These are phyloP conservation scores for Sechiopsis laciniata DNA, from an alignment of 306 rosid species.

Conservation along the genomic window DNA sequence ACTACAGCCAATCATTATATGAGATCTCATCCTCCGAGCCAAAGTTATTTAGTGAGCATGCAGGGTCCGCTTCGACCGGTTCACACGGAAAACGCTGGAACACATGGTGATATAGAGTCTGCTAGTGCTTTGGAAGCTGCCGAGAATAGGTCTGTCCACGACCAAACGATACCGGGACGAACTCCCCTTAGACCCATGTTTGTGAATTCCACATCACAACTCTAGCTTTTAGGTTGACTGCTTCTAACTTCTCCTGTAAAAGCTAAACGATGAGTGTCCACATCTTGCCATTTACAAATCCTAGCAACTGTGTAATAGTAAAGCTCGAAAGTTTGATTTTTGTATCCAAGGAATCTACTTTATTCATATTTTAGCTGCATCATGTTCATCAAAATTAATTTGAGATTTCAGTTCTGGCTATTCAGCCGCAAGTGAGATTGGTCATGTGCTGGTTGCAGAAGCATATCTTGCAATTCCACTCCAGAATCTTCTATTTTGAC, in stretches of 20 bases:
- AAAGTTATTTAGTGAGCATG: conserved; percentile 73
- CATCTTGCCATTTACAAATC: background rate
- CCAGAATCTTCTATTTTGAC: background rate
- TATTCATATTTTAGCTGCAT: background rate
- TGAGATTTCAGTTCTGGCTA: background rate
- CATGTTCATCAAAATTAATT: background rate
- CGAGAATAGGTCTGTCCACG: conserved; percentile 42
- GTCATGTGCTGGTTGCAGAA: background rate
- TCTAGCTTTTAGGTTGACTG: conserved; percentile 33
- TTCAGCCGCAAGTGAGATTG: background rate
- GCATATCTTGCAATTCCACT: background rate
- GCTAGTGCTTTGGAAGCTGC: conserved; percentile 39
- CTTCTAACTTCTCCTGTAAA: conserved; percentile 40
- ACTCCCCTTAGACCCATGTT: conserved; percentile 31
- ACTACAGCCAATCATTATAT: conserved; percentile 71
- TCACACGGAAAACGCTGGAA: conserved; percentile 48
- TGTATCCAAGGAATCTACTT: background rate
- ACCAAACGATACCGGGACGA: conserved; percentile 31
- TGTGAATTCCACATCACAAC: conserved; percentile 35
- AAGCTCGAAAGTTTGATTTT: conserved; percentile 2
- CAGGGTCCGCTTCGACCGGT: conserved; percentile 75
- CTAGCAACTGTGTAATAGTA: background rate
- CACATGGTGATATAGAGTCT: conserved; percentile 37
- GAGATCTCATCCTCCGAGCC: conserved; percentile 66
- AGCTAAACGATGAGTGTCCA: conserved; percentile 31